phyloP scores from a whole-genome alignment of 1,284 basidiomycete species.

The Tetrapyrgos nigripes region DNA sequence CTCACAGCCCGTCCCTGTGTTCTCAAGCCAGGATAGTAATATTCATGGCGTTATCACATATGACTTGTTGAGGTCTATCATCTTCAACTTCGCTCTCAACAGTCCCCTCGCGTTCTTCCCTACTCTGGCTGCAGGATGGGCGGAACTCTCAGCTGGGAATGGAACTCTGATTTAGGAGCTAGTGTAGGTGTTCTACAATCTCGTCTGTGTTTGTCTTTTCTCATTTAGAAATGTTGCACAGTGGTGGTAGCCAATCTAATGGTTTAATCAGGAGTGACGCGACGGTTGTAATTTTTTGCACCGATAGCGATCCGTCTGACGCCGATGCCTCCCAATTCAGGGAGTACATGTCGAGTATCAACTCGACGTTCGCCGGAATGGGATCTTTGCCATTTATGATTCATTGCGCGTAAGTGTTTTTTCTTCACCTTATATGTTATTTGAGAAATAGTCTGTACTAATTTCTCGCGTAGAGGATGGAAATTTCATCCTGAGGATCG shows the following conservation, averaged over 20 bases:
- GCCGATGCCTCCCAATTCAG: background rate
- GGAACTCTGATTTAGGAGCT: constrained; percentile 34
- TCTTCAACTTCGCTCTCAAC: constrained; percentile 44
- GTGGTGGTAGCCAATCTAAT: background rate
- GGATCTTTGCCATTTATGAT: background rate
- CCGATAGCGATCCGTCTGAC: background rate
- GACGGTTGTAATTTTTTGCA: background rate
- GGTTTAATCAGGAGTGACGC: constrained; percentile 6
- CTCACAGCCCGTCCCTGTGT: background rate
- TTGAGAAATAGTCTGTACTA: background rate
- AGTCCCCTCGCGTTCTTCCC: constrained; percentile 38
- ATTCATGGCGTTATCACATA: constrained; percentile 10
- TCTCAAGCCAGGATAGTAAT: background rate
- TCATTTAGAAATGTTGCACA: background rate
- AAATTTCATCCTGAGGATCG: constrained; percentile 30
- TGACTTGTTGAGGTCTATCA: constrained; percentile 23
- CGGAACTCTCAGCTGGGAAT: constrained; percentile 43
- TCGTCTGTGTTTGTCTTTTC: background rate
- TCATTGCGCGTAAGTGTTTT: background rate
- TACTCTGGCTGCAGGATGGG: constrained; percentile 41
- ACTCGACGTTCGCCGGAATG: constrained; percentile 1
- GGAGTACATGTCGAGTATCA: background rate
- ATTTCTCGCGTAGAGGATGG: constrained; percentile 34
- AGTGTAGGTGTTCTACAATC: background rate
- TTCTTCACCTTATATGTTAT: background rate